These are phyloP conservation scores for Metschnikowia baotianmanensis DNA, from an alignment of 805 yeast species.

Conservation along the genomic window DNA sequence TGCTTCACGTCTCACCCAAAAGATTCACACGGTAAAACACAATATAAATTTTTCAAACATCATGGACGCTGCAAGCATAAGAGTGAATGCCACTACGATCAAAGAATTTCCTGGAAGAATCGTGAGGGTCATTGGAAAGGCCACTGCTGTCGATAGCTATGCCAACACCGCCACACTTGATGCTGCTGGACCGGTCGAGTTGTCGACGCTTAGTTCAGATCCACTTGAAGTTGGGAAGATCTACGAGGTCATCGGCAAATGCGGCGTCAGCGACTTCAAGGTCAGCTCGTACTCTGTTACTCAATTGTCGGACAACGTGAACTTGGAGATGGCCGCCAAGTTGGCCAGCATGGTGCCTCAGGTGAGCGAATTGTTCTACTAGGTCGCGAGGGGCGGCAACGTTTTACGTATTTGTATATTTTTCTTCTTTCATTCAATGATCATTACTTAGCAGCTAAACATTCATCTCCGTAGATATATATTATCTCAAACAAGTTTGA, in stretches of 20 bases:
- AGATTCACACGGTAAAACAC: neutral
- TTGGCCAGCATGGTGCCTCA: slow-evolving; percentile 49
- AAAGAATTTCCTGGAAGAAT: slow-evolving; percentile 44
- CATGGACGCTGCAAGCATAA: slow-evolving; percentile 37
- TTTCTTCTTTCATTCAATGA: too few species aligned
- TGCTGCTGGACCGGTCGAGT: slow-evolving; percentile 42
- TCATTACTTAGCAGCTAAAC: too few species aligned
- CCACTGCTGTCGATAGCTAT: slow-evolving; percentile 35
- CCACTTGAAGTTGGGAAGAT: slow-evolving; percentile 37
- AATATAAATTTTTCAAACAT: too few species aligned
- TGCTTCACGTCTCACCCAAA: neutral
- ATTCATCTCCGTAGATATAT: too few species aligned
- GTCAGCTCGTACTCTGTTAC: slow-evolving; percentile 48
- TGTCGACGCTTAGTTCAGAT: slow-evolving; percentile 28
- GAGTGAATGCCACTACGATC: slow-evolving; percentile 54
- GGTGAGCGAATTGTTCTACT: slow-evolving; percentile 53
- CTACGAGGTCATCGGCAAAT: slow-evolving; percentile 57
- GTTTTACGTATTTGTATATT: too few species aligned
- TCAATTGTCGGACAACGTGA: slow-evolving; percentile 47
- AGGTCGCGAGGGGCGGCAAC: too few species aligned
- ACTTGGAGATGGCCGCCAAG: slow-evolving; percentile 48
- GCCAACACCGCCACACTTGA: slow-evolving; percentile 33
- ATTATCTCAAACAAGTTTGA: neutral
- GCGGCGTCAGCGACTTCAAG: slow-evolving; percentile 37
- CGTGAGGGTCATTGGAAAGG: slow-evolving; percentile 55